Evolutionary conservation across 345 rosid genomes (phyloP), one percentile per base, ranked within the genome.

Genomic region (Hevea brasiliensis): DNA sequence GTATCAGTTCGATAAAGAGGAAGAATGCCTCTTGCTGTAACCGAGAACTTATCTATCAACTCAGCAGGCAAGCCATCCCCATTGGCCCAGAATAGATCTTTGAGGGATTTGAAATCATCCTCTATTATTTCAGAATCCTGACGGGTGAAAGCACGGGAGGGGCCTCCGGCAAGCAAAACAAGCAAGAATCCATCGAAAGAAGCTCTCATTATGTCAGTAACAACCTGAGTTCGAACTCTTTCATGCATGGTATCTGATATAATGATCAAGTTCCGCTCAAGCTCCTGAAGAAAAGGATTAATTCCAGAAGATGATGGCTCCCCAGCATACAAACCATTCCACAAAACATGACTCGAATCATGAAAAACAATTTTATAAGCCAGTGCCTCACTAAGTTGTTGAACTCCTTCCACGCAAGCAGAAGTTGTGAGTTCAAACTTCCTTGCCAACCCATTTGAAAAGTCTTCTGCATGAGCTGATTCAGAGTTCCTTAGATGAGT

Each of bases 131-230:
- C 86, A 21, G 89, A 89, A 76, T 95, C 98, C 75, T 87, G 98
- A 67, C 63, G 80, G 47, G 90, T 72, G 80, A 95, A 95, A 55
- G 88, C 84, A 71, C 99, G 96, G 21, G 92, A 84, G 24, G 99
- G 97, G 13, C 98, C 98, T 73, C 99, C 98, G 55, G 98, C 98
- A 11, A 95, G 98, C 56, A 95, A 79, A 71, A 95, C 98, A 54
- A 95, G 85, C 76, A 92, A 80, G 81, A 92, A 92, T 61, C 99
- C 98, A 69, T 95, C 98, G 26, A 88, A 89, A 8, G 98, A 87
- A 60, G 99, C 99, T 74, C 80, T 89, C 99, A 95, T 91, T 20
- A 92, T 47, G 74, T 91, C 96, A 0, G 94, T 86, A 51, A 95
- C 70, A 67, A 95, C 81, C 32, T 97, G 87, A 56, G 93, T 87